These are phyloP conservation scores for Hymenoscyphus scutula DNA, from an alignment of 2,329 filamentous ascomycete genomes.

Conservation along the genomic window DNA sequence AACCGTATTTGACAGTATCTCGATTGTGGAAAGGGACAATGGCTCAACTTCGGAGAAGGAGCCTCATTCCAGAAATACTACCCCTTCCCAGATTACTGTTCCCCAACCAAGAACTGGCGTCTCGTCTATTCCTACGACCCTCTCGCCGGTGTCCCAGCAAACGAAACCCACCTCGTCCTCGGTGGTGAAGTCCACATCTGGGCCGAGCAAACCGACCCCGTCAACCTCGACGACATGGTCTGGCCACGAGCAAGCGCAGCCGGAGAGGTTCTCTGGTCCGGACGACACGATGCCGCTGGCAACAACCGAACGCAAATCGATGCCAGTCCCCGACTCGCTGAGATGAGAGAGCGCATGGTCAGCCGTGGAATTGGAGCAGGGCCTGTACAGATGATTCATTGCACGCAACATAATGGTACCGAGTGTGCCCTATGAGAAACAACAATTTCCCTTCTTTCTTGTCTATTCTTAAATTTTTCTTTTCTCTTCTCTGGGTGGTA, in stretches of 20 bases:
- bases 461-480: neutral
- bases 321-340: constrained; percentile 66
- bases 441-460: neutral
- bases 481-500: neutral
- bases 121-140: constrained; percentile 81
- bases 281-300: constrained; percentile 61
- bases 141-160: constrained; percentile 56
- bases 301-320: constrained; percentile 69
- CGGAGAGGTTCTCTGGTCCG: constrained; percentile 79
- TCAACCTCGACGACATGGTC: constrained; percentile 71
- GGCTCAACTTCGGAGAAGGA: constrained; percentile 68
- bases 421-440: constrained; percentile 40
- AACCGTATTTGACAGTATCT: constrained; percentile 59
- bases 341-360: constrained; percentile 75
- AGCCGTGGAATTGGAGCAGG: constrained; percentile 62
- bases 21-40: constrained; percentile 78
- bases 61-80: constrained; percentile 51
- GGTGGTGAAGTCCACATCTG: constrained; percentile 82
- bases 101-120: constrained; percentile 77
- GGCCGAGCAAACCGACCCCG: constrained; percentile 74
- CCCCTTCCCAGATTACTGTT: constrained; percentile 80
- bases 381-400: constrained; percentile 71
- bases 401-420: constrained; percentile 58
- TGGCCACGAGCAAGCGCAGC: constrained; percentile 77
- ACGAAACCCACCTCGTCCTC: constrained; percentile 65